Conservation (phyloP, 2,329 filamentous ascomycete species). For the Blastomyces emzantsi region DNA sequence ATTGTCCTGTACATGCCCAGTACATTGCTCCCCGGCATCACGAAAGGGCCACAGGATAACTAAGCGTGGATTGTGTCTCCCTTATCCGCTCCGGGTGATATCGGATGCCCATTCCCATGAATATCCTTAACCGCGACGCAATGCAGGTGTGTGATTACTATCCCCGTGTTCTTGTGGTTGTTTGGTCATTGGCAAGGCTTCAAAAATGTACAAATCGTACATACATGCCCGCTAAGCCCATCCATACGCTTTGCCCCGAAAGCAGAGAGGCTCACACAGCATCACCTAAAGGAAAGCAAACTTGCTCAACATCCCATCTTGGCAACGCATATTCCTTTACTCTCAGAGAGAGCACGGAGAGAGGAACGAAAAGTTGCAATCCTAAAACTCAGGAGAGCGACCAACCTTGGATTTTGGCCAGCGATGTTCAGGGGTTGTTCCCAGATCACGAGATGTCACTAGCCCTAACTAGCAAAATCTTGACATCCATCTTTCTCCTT, state of each 20-base stretch:
- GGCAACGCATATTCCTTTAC: background rate
- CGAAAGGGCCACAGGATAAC: background rate
- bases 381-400: background rate
- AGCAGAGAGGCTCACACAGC: background rate
- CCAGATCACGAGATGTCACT: background rate
- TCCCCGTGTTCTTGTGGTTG: background rate
- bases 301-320: background rate
- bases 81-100: background rate
- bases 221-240: background rate
- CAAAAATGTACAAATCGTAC: no score
- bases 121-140: background rate
- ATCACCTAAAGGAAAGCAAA: background rate
- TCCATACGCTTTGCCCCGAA: background rate
- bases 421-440: background rate
- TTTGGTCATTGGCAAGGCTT: background rate
- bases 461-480: background rate
- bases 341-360: background rate
- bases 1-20: background rate
- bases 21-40: background rate
- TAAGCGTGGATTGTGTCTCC: background rate
- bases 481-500: background rate
- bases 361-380: background rate
- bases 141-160: background rate
- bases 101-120: background rate
- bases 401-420: background rate